A percentile compares a stretch with the other conserved stretches of the same genome.
These are phyloP conservation scores for Kazachstania sp. DNA, from an alignment of 1,139 yeast genomes.

Conservation along the genomic window DNA sequence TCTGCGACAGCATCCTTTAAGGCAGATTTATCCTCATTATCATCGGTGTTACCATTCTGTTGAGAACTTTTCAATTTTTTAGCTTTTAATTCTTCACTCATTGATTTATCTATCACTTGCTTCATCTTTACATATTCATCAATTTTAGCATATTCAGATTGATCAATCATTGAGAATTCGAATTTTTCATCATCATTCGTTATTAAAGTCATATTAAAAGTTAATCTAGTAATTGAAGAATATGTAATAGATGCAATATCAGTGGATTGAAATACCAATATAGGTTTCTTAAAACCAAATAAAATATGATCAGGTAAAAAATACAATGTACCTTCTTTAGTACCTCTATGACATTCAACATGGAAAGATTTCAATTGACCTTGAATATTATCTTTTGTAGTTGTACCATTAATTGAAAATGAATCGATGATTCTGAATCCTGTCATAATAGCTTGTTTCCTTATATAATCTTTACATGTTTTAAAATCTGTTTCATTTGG, in stretches of 20 bases:
- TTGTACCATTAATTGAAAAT: constrained; percentile 9
- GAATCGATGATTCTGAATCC: constrained; percentile 35
- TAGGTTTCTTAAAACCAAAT: constrained; percentile 89
- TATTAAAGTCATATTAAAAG: constrained; percentile 56
- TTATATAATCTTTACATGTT: constrained; percentile 30
- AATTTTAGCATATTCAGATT: constrained; percentile 59
- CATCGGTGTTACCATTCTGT: constrained; percentile 20
- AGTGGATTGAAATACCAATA: constrained; percentile 49
- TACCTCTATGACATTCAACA: constrained; percentile 77
- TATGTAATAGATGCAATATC: constrained; percentile 67
- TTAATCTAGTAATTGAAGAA: constrained; percentile 74
- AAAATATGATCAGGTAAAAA: constrained; percentile 61
- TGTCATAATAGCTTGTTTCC: constrained; percentile 34
- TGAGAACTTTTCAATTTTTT: constrained; percentile 33
- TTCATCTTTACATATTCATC: constrained; percentile 64
- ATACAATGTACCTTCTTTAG: constrained; percentile 74
- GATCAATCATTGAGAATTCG: constrained; percentile 92
- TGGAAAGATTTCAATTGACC: constrained; percentile 29
- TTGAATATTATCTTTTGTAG: no score
- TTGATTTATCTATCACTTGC: constrained; percentile 66
- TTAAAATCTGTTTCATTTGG: constrained; percentile 25
- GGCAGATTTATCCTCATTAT: constrained; percentile 23
- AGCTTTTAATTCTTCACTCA: constrained; percentile 75
- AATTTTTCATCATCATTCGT: constrained; percentile 39
- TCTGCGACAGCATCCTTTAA: constrained; percentile 37